Base-by-base conservation (phyloP, 768 basidiomycete genomes). In the Hericium rajendrae region DNA sequence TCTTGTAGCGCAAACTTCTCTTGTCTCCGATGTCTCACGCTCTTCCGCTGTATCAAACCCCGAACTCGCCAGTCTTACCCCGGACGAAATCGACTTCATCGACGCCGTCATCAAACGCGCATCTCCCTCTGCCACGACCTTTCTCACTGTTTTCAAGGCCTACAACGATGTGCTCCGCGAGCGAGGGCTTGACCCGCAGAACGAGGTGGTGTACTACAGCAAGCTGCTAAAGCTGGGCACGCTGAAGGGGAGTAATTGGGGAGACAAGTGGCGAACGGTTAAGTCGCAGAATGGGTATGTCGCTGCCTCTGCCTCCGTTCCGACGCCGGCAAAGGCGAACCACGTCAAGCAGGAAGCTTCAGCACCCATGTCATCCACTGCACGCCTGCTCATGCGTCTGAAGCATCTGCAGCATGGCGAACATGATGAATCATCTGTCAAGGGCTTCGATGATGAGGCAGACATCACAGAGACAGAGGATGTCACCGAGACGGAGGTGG, bases 171-270 rank as follows among this genome's bases (percentile, higher is more conserved):
- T 91, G 20, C 72, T 93, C 22, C 78, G 79, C 57, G 85, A 88
- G 62, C 78, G 84, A 2, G 85, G 85, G 2, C 70, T 92, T n/a
- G 87, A 91, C 60, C 78, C 84, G 20, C 82, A 85, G 60, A 75
- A 79, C 8, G 91, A 92, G 67, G 87, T 88, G 10, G 74, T 85
- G 3, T 89, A 86, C 66, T 94, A 93, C 67, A 82, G 83, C 18
- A 88, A 90, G 67, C 70, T 94, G 32, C 71, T 94, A 58, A 91
- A 93, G 68, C 74, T 94, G 3, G 88, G 88, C 49, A 89, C 87
- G 43, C 66, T 93, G 64, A 88, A 83, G 70, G 92, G 88, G 10
- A 76, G 74, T 57, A 86, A 80, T 65, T 94, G 91, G 91, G 80
- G 76, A 32, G 85, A 83, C 32, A 91, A 91, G 69, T 94, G 92